A percentile compares a stretch with the other conserved stretches of the same genome.
Conservation (phyloP, 768 basidiomycete genomes). For the Calocera cornea region DNA sequence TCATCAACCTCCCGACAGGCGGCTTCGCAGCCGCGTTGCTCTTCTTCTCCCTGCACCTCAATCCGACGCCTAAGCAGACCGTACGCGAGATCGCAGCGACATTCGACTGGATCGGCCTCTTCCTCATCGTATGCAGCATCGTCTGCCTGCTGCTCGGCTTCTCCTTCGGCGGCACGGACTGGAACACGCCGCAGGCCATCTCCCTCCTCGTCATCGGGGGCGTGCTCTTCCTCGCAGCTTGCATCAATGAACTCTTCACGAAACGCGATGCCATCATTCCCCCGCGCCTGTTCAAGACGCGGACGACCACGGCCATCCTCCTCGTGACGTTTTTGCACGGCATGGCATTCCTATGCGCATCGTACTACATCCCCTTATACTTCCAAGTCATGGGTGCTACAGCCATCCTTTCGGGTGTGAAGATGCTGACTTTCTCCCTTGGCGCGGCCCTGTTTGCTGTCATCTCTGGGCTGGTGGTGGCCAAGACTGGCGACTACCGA, state of each 20-base stretch:
- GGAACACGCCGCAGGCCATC: slow-evolving; percentile 44
- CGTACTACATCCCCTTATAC: slow-evolving; percentile 61
- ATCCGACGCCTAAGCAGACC: slow-evolving; percentile 49
- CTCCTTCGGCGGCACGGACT: slow-evolving; percentile 51
- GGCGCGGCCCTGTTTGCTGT: slow-evolving; percentile 42
- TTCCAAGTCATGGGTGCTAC: slow-evolving; percentile 67
- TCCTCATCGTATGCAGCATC: slow-evolving; percentile 48
- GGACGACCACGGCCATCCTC: slow-evolving; percentile 52
- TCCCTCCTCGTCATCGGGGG: slow-evolving; percentile 45
- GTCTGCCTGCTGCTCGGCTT: slow-evolving; percentile 59
- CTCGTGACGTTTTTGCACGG: slow-evolving; percentile 50
- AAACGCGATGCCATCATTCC: slow-evolving; percentile 57
- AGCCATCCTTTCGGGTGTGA: slow-evolving; percentile 56
- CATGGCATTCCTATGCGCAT: slow-evolving; percentile 41
- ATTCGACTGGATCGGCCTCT: slow-evolving; percentile 60
- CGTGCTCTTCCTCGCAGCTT: slow-evolving; percentile 37
- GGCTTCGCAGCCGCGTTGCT: slow-evolving; percentile 41
- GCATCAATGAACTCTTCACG: slow-evolving; percentile 48
- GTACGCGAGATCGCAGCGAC: slow-evolving; percentile 44
- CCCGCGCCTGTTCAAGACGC: slow-evolving; percentile 63
- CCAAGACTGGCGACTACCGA: slow-evolving; percentile 46
- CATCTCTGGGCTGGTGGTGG: slow-evolving; percentile 42
- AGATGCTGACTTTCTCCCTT: slow-evolving; percentile 65
- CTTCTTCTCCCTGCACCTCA: slow-evolving; percentile 59
- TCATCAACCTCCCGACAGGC: slow-evolving; percentile 1